Evolutionary conservation across 805 yeast genomes (phyloP).

Genomic region (Nakazawaea wickerhamii): DNA sequence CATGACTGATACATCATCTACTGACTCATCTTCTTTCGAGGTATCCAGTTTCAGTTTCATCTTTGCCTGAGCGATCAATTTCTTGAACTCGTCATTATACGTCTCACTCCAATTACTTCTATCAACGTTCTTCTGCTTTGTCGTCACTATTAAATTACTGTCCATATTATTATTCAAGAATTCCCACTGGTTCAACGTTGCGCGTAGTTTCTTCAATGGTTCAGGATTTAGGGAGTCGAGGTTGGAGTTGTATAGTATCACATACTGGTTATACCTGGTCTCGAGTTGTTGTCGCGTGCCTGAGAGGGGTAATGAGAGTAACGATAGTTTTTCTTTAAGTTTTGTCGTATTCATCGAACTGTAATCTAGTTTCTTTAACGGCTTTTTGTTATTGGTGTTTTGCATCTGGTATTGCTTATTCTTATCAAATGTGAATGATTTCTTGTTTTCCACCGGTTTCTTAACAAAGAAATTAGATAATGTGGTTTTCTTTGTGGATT

Average conservation of each 20-base stretch:
- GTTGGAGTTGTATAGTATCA: constrained; percentile 75
- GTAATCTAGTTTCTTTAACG: constrained; percentile 62
- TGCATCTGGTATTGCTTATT: constrained; percentile 21
- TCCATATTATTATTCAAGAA: constrained; percentile 20
- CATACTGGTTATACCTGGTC: constrained; percentile 69
- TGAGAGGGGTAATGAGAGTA: constrained; percentile 47
- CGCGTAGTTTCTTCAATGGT: constrained; percentile 47
- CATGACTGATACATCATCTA: too few relatives aligned
- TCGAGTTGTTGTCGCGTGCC: constrained; percentile 67
- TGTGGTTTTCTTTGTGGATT: constrained; percentile 8
- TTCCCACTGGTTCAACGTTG: constrained; percentile 67
- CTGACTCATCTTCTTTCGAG: too few relatives aligned
- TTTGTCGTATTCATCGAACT: constrained; percentile 52
- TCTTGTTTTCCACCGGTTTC: constrained; percentile 18
- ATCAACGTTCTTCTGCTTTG: constrained; percentile 39
- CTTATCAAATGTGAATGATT: constrained; percentile 27
- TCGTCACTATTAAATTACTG: constrained; percentile 18
- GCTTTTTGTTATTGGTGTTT: constrained; percentile 18
- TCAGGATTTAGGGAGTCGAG: constrained; percentile 67
- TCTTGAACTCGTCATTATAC: constrained; percentile 35
- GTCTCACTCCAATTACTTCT: constrained; percentile 36
- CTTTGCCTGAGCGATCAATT: constrained; percentile 23
- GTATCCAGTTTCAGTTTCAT: too few relatives aligned
- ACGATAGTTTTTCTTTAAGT: constrained; percentile 53
- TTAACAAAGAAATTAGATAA: constrained; percentile 6